Conservation (phyloP, 139 green algal genomes). For the Tetraselmis striata region DNA sequence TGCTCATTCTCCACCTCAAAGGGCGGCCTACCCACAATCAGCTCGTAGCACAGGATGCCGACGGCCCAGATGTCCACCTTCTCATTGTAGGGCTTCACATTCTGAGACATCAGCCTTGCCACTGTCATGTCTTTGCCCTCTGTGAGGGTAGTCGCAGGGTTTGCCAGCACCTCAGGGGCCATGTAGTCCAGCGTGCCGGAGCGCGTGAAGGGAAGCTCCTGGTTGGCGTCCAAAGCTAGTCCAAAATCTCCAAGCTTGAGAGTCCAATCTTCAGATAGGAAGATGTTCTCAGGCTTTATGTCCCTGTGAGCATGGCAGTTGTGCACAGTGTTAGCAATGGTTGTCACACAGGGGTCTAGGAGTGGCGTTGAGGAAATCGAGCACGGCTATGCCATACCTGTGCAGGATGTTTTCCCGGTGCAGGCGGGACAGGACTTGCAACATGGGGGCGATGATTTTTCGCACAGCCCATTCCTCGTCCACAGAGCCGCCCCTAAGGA, state of each 20-base stretch:
- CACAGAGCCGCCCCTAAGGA: slow-evolving; percentile 49
- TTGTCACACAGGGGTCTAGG: too few species aligned
- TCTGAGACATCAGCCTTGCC: slow-evolving; percentile 27
- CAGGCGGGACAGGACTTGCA: slow-evolving; percentile 64
- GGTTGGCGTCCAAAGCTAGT: not conserved
- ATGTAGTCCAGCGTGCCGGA: slow-evolving; percentile 42
- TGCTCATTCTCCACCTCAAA: slow-evolving; percentile 60
- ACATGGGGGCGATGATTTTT: slow-evolving; percentile 68
- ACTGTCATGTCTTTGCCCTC: slow-evolving; percentile 36
- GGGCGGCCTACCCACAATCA: slow-evolving; percentile 55
- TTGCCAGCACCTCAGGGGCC: slow-evolving; percentile 50
- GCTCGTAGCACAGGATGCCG: slow-evolving; percentile 77
- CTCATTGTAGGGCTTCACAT: slow-evolving; percentile 56
- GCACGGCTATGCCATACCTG: too few species aligned
- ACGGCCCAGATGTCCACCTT: slow-evolving; percentile 73
- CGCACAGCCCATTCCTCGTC: slow-evolving; percentile 48
- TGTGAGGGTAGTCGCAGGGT: slow-evolving; percentile 44
- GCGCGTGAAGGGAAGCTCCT: slow-evolving; percentile 70
- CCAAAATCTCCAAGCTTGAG: not conserved
- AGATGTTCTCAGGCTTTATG: slow-evolving; percentile 83
- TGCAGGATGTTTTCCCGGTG: slow-evolving; percentile 60
- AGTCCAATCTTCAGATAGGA: slow-evolving; percentile 41
- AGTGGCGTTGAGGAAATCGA: too few species aligned
- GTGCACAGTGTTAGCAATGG: too few species aligned
- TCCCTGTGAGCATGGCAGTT: too few species aligned